A percentile compares a stretch with the other conserved stretches of the same genome.
Conservation (phyloP, 1,284 basidiomycete species). For the Trichosporon inkin region DNA sequence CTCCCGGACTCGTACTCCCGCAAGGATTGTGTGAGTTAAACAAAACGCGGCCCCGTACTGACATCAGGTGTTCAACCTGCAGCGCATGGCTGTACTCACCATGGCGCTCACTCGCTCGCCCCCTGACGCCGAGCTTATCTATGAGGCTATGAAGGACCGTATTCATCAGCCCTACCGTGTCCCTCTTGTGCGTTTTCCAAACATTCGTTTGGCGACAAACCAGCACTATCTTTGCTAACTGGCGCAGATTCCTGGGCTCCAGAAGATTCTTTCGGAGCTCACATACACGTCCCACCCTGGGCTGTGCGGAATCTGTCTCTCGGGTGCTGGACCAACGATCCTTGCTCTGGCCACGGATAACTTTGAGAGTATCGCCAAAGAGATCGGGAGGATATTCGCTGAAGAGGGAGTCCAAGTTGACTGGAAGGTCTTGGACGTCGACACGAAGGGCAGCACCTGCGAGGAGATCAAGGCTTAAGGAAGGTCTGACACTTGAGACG, state of each 20-base stretch:
- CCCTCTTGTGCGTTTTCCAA: conserved; percentile 56
- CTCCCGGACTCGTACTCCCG: conserved; percentile 78
- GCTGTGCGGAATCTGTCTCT: conserved; percentile 92
- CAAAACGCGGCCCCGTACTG: background rate
- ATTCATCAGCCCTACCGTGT: conserved; percentile 97
- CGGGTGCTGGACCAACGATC: conserved; percentile 96
- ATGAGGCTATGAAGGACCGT: conserved; percentile 98
- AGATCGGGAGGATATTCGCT: conserved; percentile 70
- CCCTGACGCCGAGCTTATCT: conserved; percentile 89
- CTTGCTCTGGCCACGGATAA: conserved; percentile 86
- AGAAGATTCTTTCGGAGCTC: conserved; percentile 80
- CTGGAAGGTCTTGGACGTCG: conserved; percentile 51
- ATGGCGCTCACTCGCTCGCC: conserved; percentile 87
- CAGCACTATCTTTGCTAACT: background rate
- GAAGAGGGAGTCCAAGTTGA: conserved; percentile 67
- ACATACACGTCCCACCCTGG: conserved; percentile 88
- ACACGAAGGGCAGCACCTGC: conserved; percentile 49
- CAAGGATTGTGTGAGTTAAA: conserved; percentile 75
- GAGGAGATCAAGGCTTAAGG: conserved; percentile 30
- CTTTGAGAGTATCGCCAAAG: conserved; percentile 76
- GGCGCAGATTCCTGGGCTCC: conserved; percentile 83
- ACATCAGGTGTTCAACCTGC: conserved; percentile 89
- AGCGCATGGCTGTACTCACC: conserved; percentile 94
- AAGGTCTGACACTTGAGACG: background rate
- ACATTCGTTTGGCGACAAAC: background rate